These are phyloP conservation scores for Phialophora macrospora DNA, from an alignment of 2,329 filamentous ascomycete genomes.

Conservation along the genomic window DNA sequence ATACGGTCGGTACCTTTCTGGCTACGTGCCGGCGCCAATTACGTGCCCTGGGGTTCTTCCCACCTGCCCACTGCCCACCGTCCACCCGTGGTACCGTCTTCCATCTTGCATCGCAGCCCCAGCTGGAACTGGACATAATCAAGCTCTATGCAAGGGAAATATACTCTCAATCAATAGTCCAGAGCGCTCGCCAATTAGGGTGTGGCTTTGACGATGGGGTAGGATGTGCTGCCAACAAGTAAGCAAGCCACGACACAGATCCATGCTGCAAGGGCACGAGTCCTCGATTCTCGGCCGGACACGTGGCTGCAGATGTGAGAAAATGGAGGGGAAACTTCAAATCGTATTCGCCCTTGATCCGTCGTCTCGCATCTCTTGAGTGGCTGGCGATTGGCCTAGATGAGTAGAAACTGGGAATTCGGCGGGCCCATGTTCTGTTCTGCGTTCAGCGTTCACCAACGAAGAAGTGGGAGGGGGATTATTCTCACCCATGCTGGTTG, in stretches of 20 bases:
- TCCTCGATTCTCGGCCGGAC: conserved; percentile 26
- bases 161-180: not conserved
- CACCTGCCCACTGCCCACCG: not conserved
- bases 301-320: conserved; percentile 23
- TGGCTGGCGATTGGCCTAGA: not conserved
- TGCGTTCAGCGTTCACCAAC: not conserved
- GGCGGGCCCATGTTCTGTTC: not conserved
- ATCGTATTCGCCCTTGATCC: too few species aligned
- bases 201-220: not conserved
- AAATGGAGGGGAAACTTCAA: not conserved
- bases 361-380: not conserved
- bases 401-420: not conserved
- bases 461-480: not conserved
- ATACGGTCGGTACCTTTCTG: not conserved
- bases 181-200: not conserved
- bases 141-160: not conserved
- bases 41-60: not conserved
- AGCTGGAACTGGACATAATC: not conserved
- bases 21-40: not conserved
- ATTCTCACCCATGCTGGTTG: not conserved
- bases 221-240: not conserved
- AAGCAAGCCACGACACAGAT: conserved; percentile 15
- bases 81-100: not conserved
- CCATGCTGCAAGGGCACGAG: conserved; percentile 21
- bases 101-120: not conserved